phyloP scores from a whole-genome alignment of 176 grass and related monocot species.

The Lolium rigidum region DNA sequence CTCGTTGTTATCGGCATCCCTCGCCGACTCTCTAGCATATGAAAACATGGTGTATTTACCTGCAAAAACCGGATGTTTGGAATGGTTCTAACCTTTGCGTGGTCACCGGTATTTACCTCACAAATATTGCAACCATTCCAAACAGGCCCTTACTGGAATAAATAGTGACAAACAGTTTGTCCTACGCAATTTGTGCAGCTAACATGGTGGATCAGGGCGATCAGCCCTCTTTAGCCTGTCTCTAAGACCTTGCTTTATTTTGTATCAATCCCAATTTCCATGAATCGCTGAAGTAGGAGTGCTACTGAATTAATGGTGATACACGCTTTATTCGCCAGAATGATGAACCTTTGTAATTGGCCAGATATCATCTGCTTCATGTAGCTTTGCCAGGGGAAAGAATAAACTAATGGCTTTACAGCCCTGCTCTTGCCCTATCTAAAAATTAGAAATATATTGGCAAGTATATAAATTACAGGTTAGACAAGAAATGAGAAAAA shows the following conservation, averaged over 20 bases:
- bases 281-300: background rate
- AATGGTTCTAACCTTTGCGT: background rate
- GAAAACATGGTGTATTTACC: too few species aligned
- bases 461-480: background rate
- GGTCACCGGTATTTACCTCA: background rate
- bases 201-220: background rate
- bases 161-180: background rate
- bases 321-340: background rate
- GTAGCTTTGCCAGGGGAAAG: background rate
- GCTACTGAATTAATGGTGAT: background rate
- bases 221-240: too few species aligned
- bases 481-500: constrained; percentile 3
- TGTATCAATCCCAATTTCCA: background rate
- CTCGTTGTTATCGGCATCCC: too few species aligned
- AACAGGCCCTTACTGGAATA: background rate
- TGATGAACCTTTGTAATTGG: background rate
- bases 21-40: too few species aligned
- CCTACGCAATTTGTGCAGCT: background rate
- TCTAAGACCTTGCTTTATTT: background rate
- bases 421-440: background rate
- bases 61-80: background rate
- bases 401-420: background rate
- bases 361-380: background rate
- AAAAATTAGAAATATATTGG: constrained; percentile 3
- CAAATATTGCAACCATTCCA: background rate